Evolutionary conservation across 2,329 filamentous ascomycete genomes (phyloP).

Genomic region (Hymenoscyphus albidus): DNA sequence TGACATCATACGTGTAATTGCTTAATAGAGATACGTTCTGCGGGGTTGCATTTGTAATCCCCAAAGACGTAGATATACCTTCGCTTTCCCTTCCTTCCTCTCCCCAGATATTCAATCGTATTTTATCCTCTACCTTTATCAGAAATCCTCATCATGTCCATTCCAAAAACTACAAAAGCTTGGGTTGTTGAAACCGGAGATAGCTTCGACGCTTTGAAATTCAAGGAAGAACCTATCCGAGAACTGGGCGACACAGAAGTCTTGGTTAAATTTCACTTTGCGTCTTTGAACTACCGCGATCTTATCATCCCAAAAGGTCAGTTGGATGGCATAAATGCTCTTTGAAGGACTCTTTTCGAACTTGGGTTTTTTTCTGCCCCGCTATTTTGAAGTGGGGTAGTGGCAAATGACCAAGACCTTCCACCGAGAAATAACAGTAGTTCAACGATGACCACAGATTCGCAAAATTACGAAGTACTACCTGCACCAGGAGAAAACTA

Average conservation of each 20-base stretch:
- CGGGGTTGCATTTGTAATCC: neutral
- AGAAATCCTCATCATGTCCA: slow-evolving; percentile 12
- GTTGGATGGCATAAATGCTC: neutral
- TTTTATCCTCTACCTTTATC: slow-evolving; percentile 24
- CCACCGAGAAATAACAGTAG: neutral
- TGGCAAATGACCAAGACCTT: neutral
- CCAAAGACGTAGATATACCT: neutral
- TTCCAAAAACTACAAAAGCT: slow-evolving; percentile 30
- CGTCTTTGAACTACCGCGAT: slow-evolving; percentile 41
- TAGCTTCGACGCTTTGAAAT: slow-evolving; percentile 47
- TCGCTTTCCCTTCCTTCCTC: neutral
- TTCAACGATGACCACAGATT: neutral
- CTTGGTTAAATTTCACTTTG: slow-evolving; percentile 46
- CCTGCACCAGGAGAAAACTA: neutral
- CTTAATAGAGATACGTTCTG: neutral
- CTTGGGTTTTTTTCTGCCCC: neutral
- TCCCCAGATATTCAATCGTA: neutral
- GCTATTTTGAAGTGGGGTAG: neutral
- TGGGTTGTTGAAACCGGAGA: slow-evolving; percentile 50
- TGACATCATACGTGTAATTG: neutral
- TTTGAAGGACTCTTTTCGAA: neutral
- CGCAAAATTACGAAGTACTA: neutral
- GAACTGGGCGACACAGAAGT: slow-evolving; percentile 51
- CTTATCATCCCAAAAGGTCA: slow-evolving; percentile 36
- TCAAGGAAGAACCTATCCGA: slow-evolving; percentile 37